phyloP scores from a whole-genome alignment of 768 basidiomycete genomes.

The Cyclocybe aegerita region DNA sequence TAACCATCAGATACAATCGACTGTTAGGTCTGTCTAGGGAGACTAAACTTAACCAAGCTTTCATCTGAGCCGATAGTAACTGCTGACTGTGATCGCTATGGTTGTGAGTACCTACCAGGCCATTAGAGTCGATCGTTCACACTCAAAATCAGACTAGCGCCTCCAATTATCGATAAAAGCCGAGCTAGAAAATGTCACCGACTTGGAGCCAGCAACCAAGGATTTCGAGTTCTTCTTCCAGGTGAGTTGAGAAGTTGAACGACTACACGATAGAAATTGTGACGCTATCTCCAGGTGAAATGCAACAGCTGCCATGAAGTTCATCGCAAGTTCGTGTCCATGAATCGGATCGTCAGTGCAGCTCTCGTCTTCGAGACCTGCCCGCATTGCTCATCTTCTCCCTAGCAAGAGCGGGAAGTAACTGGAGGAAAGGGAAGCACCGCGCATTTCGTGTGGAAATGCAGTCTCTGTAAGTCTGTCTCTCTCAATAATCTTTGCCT shows the following conservation, averaged over 20 bases:
- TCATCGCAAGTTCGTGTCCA: constrained; percentile 68
- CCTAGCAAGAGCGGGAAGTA: constrained; percentile 68
- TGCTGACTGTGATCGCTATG: constrained; percentile 29
- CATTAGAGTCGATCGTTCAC: constrained; percentile 1
- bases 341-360: constrained; percentile 64
- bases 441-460: constrained; percentile 83
- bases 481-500: not conserved
- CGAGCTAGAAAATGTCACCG: constrained; percentile 77
- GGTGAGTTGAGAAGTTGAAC: constrained; percentile 34
- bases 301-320: constrained; percentile 79
- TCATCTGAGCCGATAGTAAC: not conserved
- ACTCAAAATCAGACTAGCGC: constrained; percentile 35
- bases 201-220: constrained; percentile 60
- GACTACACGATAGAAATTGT: constrained; percentile 19
- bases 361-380: not conserved
- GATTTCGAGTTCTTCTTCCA: constrained; percentile 83
- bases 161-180: constrained; percentile 73
- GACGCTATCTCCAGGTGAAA: constrained; percentile 51
- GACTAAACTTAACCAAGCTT: constrained; percentile 7
- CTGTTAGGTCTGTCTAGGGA: too few relatives aligned
- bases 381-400: not conserved
- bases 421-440: constrained; percentile 63
- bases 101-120: constrained; percentile 42
- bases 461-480: constrained; percentile 52
- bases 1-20: too few relatives aligned